Percentiles rank a stretch among this genome's conserved stretches.
Conservation (phyloP, 2,329 filamentous ascomycete species). For the Fusarium succisae region DNA sequence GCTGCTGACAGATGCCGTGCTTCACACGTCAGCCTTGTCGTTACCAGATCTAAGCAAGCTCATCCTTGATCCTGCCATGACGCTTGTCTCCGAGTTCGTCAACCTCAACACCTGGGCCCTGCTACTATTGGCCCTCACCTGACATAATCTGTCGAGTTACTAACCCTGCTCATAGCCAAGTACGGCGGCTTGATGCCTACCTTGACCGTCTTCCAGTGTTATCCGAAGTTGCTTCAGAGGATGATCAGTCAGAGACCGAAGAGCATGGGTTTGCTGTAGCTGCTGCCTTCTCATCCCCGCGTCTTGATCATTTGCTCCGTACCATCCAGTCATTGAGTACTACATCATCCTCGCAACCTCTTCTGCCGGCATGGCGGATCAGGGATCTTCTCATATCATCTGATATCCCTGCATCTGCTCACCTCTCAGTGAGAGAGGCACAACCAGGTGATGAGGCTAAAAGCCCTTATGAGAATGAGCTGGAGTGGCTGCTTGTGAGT, state of each 20-base stretch:
- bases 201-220: conserved; percentile 66
- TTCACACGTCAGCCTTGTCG: conserved; percentile 9
- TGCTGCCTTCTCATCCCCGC: conserved; percentile 59
- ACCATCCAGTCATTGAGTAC: conserved; percentile 78
- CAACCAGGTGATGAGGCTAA: conserved; percentile 44
- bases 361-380: conserved; percentile 70
- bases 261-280: conserved; percentile 49
- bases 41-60: conserved; percentile 23
- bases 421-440: conserved; percentile 43
- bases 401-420: conserved; percentile 58
- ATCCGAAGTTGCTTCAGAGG: conserved; percentile 53
- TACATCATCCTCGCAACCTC: conserved; percentile 69
- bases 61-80: conserved; percentile 34
- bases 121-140: background rate
- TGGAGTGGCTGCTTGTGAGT: conserved; percentile 90
- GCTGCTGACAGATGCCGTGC: conserved; percentile 29
- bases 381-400: conserved; percentile 71
- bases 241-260: conserved; percentile 51
- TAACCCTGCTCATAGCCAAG: conserved; percentile 57
- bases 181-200: conserved; percentile 71
- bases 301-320: conserved; percentile 70
- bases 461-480: conserved; percentile 73
- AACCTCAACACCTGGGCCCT: background rate
- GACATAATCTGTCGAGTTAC: conserved; percentile 7
- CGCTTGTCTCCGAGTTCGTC: conserved; percentile 45